Evolutionary conservation across 2,329 filamentous ascomycete genomes (phyloP).

Genomic region (Aschersonia sp.): DNA sequence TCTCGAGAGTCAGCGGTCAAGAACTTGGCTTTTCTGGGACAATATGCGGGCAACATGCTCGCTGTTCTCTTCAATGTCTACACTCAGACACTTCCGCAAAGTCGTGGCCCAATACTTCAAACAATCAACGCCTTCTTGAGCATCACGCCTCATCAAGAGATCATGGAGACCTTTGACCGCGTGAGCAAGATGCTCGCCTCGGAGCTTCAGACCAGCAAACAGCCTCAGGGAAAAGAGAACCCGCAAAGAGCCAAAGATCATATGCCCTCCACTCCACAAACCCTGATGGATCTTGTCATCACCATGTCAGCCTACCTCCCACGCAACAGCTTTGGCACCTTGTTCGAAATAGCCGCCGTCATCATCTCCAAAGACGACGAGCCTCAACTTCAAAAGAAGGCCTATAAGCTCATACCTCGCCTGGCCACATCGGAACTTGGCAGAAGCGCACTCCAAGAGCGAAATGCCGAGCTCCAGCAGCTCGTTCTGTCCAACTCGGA

Average conservation of each 20-base stretch:
- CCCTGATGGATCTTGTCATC: conserved; percentile 91
- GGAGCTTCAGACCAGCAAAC: conserved; percentile 42
- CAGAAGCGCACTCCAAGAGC: conserved; percentile 58
- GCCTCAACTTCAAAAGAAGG: conserved; percentile 94
- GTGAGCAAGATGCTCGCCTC: conserved; percentile 73
- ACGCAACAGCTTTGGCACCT: conserved; percentile 64
- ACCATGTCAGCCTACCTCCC: conserved; percentile 92
- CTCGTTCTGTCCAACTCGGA: conserved; percentile 67
- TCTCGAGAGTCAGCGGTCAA: conserved; percentile 60
- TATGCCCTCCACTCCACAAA: conserved; percentile 88
- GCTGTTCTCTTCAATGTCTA: conserved; percentile 99
- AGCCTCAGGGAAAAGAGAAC: conserved; percentile 50
- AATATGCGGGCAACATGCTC: conserved; percentile 75
- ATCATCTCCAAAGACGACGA: conserved; percentile 73
- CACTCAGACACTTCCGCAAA: conserved; percentile 87
- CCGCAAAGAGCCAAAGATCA: conserved; percentile 46
- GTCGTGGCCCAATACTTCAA: conserved; percentile 77
- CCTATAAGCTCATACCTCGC: conserved; percentile 92
- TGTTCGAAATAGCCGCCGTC: conserved; percentile 77
- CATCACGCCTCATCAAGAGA: conserved; percentile 63
- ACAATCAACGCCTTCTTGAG: conserved; percentile 93
- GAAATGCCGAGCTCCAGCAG: conserved; percentile 66
- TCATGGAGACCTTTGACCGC: conserved; percentile 77
- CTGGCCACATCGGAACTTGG: conserved; percentile 72
- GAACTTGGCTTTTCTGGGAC: conserved; percentile 69